Evolutionary conservation across 345 rosid species (phyloP), one percentile per base, ranked within the genome.

Genomic region (Trapa incisa): DNA sequence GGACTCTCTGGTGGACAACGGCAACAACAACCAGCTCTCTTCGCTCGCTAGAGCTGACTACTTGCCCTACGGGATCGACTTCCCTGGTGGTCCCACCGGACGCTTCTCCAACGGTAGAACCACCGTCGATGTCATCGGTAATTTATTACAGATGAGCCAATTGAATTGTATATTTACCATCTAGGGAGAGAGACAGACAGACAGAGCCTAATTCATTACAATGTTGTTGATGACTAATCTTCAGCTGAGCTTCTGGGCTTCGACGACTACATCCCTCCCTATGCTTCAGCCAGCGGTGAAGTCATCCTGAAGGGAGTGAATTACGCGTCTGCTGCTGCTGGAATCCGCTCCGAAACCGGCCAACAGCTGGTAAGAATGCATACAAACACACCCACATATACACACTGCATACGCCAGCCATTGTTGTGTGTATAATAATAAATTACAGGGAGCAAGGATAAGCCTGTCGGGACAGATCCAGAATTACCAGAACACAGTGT

Each of bases 1-100:
- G 61, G 98, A 92, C 67, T 92, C 98, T 13, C 74, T 92, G 83
- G 95, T 87, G 16, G 98, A 92, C 47, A 87, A 81, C 73, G 98
- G 98, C 66, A 92, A 92, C 72, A 92, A 92, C 72, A 92, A 92
- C 65, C 72, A 58, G 41, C 96, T 92, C 11, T 1, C 35, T 0
- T 89, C 96, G 39, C 43, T 84, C 70, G 97, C 97, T 13, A 82
- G 79, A 77, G 85, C 96, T 67, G 42, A 91, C 71, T 92, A 89
- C 57, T 39, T 74, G 74, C 98, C 98, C 67, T 92, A 92, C 47
- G 98, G 98, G 8, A 85, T 92, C 50, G 96, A 92, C 77, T 86
- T 87, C 73, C 35, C 83, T 15, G 74, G 73, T 17, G 86, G 96
- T 2, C 96, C 98, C 1, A 83, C 88, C 2, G 98, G 98, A 11